Evolutionary conservation across 129 eudicot species (phyloP).

Genomic region (Centrapalus pauciflorus): DNA sequence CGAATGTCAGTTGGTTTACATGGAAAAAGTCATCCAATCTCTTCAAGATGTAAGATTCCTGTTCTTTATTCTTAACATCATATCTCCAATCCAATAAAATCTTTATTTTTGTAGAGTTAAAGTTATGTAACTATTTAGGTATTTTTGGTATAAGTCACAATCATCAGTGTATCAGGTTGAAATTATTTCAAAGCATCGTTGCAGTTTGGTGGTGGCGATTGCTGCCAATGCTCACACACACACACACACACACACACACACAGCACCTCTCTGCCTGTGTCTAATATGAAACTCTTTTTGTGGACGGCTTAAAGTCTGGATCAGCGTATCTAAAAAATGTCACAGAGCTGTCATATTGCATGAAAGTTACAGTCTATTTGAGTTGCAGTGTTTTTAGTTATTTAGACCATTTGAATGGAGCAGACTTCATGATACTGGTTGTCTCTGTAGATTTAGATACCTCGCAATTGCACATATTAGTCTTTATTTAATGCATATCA

Average conservation of each 20-base stretch:
- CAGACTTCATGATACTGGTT: not conserved
- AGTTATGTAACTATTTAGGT: not conserved
- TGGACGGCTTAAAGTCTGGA: not conserved
- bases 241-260: no score
- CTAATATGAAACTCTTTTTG: not conserved
- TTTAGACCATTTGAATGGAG: not conserved
- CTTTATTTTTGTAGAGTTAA: not conserved
- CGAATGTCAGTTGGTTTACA: constrained; percentile 90
- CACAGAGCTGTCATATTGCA: not conserved
- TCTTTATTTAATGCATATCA: not conserved
- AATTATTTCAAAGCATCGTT: not conserved
- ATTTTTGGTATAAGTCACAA: not conserved
- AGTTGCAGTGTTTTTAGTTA: not conserved
- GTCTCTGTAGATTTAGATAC: not conserved
- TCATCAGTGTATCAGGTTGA: not conserved
- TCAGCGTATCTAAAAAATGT: not conserved
- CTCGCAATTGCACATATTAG: not conserved
- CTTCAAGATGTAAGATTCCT: constrained; percentile 57
- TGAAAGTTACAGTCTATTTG: not conserved
- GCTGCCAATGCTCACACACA: not conserved
- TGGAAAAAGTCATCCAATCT: constrained; percentile 93
- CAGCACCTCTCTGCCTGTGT: not conserved
- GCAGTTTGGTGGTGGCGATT: not conserved
- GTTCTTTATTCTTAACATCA: not conserved
- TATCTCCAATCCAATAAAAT: not conserved